Base-by-base conservation (phyloP, 2,329 filamentous ascomycete genomes). In the Fusarium nanum region DNA sequence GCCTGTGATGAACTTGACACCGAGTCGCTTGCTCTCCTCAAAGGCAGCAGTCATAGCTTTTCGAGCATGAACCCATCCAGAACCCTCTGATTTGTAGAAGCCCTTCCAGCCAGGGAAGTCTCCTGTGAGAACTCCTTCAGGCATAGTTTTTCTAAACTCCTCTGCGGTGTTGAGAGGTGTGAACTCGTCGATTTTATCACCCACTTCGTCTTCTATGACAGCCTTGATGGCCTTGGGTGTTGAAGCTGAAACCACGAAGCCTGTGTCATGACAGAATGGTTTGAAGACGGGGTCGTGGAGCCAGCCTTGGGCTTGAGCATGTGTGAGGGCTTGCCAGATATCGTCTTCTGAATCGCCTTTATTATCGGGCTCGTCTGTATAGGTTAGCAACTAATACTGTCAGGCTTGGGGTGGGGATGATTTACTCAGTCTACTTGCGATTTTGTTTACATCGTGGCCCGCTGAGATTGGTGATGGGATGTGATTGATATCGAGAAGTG, bases 401-500 rank as follows among this genome's bases (percentile, higher is more conserved):
- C 5, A 3, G 12, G 22, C 11, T 16, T 5, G 5, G 4, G 6
- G 8, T 18, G 6, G 11, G 8, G 18, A 5, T 7, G 3, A 28
- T 22, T 30, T 49, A 58, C 68, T 46, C 3, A 68, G 44, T 0
- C 63, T 37, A 0, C 63, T 59, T 11, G 57, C 68, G 25, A 72
- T 70, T 6, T 72, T 72, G 0, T 72, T 72, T 1, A 71, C 57
- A 55, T 72, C 69, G 16, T 72, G 62, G 0, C 69, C 69, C 1
- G 69, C 64, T 27, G 68, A 71, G 3, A 68, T 71, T 0, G 69
- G 60, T 2, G 69, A 71, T 0, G 69, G 69, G 5, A 71, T 71
- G 0, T 42, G n/a, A 11, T 68, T 70, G 2, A 50, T 20, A 16
- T 71, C 69, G 3, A 71, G 60, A 4, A 71, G 64, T 0, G 60